phyloP scores from a whole-genome alignment of 305 asterid species.

The Fraxinus velutina region DNA sequence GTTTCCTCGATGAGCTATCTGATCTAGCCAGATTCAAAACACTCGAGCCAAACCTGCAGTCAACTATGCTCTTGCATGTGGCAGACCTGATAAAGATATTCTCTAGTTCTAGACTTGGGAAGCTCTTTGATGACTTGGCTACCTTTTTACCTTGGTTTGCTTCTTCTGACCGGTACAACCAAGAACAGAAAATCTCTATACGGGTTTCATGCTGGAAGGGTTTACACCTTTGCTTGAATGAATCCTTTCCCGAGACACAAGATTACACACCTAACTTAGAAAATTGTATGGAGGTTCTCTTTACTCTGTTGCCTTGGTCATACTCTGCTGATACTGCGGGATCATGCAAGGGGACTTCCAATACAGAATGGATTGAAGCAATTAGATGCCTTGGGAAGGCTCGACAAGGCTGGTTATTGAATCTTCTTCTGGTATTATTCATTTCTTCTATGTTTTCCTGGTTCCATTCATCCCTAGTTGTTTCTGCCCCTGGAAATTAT shows the following conservation, averaged over 20 bases:
- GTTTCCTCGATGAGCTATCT: slow-evolving; percentile 75
- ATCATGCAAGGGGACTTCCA: slow-evolving; percentile 28
- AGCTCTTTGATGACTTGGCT: slow-evolving; percentile 67
- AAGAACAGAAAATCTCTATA: slow-evolving; percentile 48
- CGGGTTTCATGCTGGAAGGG: slow-evolving; percentile 94
- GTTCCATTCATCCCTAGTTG: background rate
- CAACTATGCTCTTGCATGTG: slow-evolving; percentile 61
- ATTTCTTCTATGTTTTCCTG: background rate
- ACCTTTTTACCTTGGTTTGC: slow-evolving; percentile 47
- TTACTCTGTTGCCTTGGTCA: slow-evolving; percentile 52
- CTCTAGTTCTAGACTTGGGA: slow-evolving; percentile 62
- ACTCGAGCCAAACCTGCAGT: slow-evolving; percentile 75
- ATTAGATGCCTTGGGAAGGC: slow-evolving; percentile 76
- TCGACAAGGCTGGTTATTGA: slow-evolving; percentile 61
- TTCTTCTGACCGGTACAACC: slow-evolving; percentile 46
- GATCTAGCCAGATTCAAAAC: slow-evolving; percentile 73
- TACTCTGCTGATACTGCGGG: slow-evolving; percentile 32
- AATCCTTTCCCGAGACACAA: slow-evolving; percentile 43
- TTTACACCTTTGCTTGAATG: slow-evolving; percentile 56
- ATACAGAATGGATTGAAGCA: slow-evolving; percentile 78
- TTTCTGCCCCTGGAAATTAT: background rate
- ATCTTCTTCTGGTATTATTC: slow-evolving; percentile 59
- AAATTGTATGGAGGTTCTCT: slow-evolving; percentile 69
- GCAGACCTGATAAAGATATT: slow-evolving; percentile 64
- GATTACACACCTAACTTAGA: slow-evolving; percentile 52